Evolutionary conservation across 176 grass and related monocot species (phyloP).

Genomic region (Sorghum bicolor): Sorghum_bicolor_NCBIv3 NC_012871.2:67883501-67884000

Average conservation of each 20-base stretch:
- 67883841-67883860: conserved; percentile 13
- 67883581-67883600: not conserved
- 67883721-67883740: conserved; percentile 52
- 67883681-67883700: conserved; percentile 85
- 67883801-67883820: not conserved
- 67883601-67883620: not conserved
- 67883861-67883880: not conserved
- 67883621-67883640: conserved; percentile 14
- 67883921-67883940: not conserved
- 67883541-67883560: not conserved
- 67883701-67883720: conserved; percentile 74
- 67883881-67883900: not conserved
- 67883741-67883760: conserved; percentile 78
- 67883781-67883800: conserved; percentile 27
- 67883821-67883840: not conserved
- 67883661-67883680: conserved; percentile 57
- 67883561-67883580: not conserved
- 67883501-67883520: not conserved
- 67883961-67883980: not conserved
- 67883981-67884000: conserved; percentile 8
- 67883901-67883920: not conserved
- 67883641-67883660: not conserved
- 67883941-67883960: not conserved
- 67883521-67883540: not conserved
- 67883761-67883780: conserved; percentile 46